Conservation (phyloP, 345 rosid species). For the Salix dunnii region DNA sequence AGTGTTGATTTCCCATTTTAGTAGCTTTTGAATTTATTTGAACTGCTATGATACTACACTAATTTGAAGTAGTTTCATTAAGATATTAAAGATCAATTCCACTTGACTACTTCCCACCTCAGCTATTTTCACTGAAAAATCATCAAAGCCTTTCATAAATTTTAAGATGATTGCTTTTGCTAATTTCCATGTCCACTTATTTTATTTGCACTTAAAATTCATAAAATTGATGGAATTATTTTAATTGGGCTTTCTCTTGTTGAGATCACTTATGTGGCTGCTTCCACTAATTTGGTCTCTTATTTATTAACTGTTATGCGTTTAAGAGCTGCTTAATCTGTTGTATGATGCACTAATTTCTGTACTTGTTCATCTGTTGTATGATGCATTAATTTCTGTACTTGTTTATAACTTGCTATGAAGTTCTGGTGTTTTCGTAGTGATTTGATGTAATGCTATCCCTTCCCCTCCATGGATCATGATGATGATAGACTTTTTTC, state of each 20-base stretch:
- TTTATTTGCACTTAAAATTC: not conserved
- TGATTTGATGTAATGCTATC: not conserved
- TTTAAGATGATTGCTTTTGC: not conserved
- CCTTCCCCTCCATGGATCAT: not conserved
- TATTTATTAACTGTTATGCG: not conserved
- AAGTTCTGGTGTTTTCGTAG: not conserved
- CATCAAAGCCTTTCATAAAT: not conserved
- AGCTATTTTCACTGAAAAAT: not conserved
- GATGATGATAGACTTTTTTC: not conserved
- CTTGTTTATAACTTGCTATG: not conserved
- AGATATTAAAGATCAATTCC: not conserved
- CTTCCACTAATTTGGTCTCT: not conserved
- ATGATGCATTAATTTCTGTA: not conserved
- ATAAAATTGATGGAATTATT: not conserved
- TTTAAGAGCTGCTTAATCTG: not conserved
- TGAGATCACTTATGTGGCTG: not conserved
- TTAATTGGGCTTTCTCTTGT: not conserved
- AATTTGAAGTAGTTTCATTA: not conserved
- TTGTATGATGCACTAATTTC: not conserved
- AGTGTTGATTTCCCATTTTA: not conserved
- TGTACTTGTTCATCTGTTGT: not conserved
- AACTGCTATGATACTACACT: not conserved
- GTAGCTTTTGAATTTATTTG: not conserved
- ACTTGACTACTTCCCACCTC: not conserved
- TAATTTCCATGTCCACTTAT: not conserved